A percentile compares a stretch with the other conserved stretches of the same genome.
Evolutionary conservation across 2,329 filamentous ascomycete genomes (phyloP).

Genomic region (Cadophora malorum): DNA sequence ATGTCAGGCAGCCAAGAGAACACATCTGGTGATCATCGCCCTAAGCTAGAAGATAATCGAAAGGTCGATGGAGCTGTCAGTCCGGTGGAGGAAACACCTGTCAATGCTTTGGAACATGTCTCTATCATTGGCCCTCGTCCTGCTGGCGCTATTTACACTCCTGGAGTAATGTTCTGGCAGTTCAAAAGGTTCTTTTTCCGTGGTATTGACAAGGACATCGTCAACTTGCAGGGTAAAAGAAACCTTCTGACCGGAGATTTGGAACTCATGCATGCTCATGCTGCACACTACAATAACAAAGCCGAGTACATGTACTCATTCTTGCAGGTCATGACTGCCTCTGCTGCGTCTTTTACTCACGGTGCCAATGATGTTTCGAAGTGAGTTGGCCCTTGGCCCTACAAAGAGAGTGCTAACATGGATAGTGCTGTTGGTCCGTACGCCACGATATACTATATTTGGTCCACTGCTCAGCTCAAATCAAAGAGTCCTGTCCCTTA

Average conservation of each 20-base stretch:
- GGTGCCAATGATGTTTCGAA: slow-evolving; percentile 68
- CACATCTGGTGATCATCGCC: too few relatives aligned
- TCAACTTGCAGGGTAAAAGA: slow-evolving; percentile 46
- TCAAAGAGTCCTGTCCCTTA: slow-evolving; percentile 54
- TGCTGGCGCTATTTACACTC: not conserved
- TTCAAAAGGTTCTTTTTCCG: slow-evolving; percentile 54
- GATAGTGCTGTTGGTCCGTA: slow-evolving; percentile 64
- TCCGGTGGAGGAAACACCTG: too few relatives aligned
- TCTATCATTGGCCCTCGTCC: not conserved
- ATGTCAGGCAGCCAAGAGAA: too few relatives aligned
- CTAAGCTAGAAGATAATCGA: too few relatives aligned
- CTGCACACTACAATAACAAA: slow-evolving; percentile 66
- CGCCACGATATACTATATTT: slow-evolving; percentile 67
- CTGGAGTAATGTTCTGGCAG: slow-evolving; percentile 25
- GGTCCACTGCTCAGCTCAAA: slow-evolving; percentile 52
- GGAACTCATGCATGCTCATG: slow-evolving; percentile 57
- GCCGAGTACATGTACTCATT: slow-evolving; percentile 70
- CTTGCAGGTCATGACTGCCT: slow-evolving; percentile 70
- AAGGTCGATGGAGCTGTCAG: too few relatives aligned
- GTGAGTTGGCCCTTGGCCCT: too few relatives aligned
- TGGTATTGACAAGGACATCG: slow-evolving; percentile 54
- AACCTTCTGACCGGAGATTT: slow-evolving; percentile 57
- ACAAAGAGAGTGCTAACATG: too few relatives aligned
- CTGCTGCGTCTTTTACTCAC: slow-evolving; percentile 75
- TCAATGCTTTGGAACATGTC: not conserved